Percentiles rank a stretch among this genome's conserved stretches.
Evolutionary conservation across 2,329 filamentous ascomycete species (phyloP).

Genomic region (Drechslerella dactyloides): DNA sequence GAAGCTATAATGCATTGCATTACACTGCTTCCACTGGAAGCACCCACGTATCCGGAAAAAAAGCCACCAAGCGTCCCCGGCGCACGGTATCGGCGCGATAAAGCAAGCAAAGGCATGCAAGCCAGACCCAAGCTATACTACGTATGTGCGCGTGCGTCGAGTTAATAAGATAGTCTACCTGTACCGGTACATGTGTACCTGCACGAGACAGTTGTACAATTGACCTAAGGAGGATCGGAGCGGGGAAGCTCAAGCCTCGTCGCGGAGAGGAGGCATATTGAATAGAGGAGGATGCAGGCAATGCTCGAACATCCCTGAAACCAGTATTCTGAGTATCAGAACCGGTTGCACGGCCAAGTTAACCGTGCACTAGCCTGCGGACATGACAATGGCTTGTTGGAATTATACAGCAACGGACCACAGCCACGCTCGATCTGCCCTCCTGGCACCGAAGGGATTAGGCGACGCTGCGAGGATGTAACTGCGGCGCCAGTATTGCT

Average conservation of each 20-base stretch:
- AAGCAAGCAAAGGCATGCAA: constrained; percentile 5
- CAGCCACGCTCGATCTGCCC: background rate
- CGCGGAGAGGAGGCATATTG: background rate
- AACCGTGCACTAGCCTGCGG: background rate
- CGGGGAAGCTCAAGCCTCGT: too few species aligned
- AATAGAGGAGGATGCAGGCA: background rate
- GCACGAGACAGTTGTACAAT: constrained; percentile 5
- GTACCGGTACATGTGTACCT: constrained; percentile 1
- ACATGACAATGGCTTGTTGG: background rate
- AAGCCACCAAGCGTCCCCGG: background rate
- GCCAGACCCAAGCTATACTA: background rate
- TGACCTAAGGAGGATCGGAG: too few species aligned
- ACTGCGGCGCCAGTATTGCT: too few species aligned
- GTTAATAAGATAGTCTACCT: background rate
- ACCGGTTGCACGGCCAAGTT: background rate
- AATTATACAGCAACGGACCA: background rate
- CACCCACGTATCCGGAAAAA: constrained; percentile 10
- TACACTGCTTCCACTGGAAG: background rate
- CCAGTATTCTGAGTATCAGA: background rate
- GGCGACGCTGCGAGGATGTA: background rate
- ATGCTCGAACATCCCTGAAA: constrained; percentile 1
- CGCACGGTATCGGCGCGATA: background rate
- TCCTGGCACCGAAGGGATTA: constrained; percentile 12
- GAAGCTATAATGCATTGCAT: background rate
- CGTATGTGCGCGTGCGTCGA: too few species aligned